Evolutionary conservation across 2,329 filamentous ascomycete genomes (phyloP).

Genomic region (Aureobasidium melanogenum): DNA sequence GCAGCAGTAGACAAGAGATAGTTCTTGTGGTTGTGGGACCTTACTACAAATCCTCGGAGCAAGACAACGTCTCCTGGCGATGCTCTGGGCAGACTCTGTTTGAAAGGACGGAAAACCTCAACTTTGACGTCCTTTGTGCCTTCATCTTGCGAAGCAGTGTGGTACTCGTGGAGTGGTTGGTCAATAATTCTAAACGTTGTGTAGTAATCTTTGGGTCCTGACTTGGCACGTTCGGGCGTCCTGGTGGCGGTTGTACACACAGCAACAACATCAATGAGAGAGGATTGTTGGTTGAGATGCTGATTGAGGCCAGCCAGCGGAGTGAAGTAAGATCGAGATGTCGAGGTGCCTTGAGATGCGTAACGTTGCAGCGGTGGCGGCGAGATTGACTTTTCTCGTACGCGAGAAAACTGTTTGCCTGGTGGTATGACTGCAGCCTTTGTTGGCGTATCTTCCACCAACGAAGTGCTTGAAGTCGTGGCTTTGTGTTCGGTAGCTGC

Average conservation of each 20-base stretch:
- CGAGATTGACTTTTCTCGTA: conserved; percentile 6
- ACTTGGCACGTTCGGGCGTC: conserved; percentile 28
- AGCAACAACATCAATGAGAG: conserved; percentile 36
- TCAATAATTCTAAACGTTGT: conserved; percentile 36
- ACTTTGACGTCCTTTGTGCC: conserved; percentile 21
- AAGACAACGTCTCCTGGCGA: conserved; percentile 36
- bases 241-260: conserved; percentile 30
- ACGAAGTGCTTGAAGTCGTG: background rate
- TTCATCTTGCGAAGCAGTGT: background rate
- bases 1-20: conserved; percentile 33
- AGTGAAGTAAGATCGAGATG: conserved; percentile 37
- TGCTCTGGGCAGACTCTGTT: conserved; percentile 32
- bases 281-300: conserved; percentile 30
- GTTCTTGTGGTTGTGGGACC: conserved; percentile 28
- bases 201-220: conserved; percentile 35
- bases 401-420: background rate
- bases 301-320: conserved; percentile 32
- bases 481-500: background rate
- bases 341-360: conserved; percentile 27
- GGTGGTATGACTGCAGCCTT: background rate
- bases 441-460: background rate
- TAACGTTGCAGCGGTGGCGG: conserved; percentile 4
- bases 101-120: conserved; percentile 36
- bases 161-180: conserved; percentile 16
- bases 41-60: conserved; percentile 35